Percentiles rank a stretch among this genome's conserved stretches.
phyloP scores from a whole-genome alignment of 2,329 filamentous ascomycete species.

The Neofusicoccum kwambonambiense region DNA sequence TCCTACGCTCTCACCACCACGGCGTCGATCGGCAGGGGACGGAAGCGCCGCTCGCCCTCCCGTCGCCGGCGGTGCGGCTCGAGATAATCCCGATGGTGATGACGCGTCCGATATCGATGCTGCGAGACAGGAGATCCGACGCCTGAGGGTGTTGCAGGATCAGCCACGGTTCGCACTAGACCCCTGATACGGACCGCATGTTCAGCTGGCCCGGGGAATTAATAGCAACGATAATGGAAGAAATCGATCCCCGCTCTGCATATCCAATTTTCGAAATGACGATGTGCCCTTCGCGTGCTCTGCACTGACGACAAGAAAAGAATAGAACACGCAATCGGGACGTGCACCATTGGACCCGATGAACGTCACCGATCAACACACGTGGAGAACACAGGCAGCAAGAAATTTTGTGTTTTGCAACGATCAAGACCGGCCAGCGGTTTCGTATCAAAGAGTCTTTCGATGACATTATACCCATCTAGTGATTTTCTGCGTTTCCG shows the following conservation, averaged over 20 bases:
- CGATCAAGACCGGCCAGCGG: no score
- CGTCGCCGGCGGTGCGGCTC: background rate
- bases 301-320: background rate
- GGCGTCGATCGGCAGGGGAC: background rate
- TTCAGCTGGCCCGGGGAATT: background rate
- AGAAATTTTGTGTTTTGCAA: background rate
- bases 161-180: background rate
- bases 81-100: background rate
- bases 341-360: no score
- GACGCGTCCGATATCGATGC: background rate
- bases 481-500: no score
- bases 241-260: background rate
- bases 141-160: slow-evolving; percentile 8
- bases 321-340: background rate
- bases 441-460: no score
- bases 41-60: background rate
- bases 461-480: no score
- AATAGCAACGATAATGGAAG: background rate
- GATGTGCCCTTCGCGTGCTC: slow-evolving; percentile 2
- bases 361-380: no score
- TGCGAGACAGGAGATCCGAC: slow-evolving; percentile 7
- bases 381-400: background rate
- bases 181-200: background rate
- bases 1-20: background rate
- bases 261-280: background rate